Evolutionary conservation across 164 flowering plant genomes (phyloP).

Genomic region (Tinospora cordifolia): DNA sequence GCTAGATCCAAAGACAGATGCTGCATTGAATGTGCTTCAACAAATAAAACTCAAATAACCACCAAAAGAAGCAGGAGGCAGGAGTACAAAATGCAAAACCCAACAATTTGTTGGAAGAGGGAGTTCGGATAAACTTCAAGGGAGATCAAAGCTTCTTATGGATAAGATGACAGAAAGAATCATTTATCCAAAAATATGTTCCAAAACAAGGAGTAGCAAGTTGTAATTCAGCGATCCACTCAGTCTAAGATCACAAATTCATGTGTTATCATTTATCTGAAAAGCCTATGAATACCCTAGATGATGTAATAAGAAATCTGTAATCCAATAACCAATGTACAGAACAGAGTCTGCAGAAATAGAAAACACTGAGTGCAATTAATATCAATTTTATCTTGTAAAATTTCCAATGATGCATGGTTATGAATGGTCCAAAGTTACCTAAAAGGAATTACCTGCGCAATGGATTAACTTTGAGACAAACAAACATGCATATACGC

Average conservation of each 20-base stretch:
- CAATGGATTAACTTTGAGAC: too few relatives aligned
- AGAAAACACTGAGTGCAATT: too few relatives aligned
- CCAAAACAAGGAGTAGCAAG: constrained; percentile 25
- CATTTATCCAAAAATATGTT: constrained; percentile 20
- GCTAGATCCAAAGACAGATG: constrained; percentile 55
- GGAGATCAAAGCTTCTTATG: constrained; percentile 18
- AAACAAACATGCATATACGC: too few relatives aligned
- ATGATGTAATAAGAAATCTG: too few relatives aligned
- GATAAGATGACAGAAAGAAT: constrained; percentile 20
- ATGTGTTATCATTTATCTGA: too few relatives aligned
- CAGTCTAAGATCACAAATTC: constrained; percentile 52
- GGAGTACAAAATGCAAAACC: constrained; percentile 21
- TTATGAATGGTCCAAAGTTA: too few relatives aligned
- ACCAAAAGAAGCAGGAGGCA: constrained; percentile 37
- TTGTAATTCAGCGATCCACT: constrained; percentile 38
- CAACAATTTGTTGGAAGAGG: constrained; percentile 19
- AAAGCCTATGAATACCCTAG: too few relatives aligned
- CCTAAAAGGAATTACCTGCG: too few relatives aligned
- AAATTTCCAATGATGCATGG: too few relatives aligned
- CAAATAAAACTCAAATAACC: constrained; percentile 33
- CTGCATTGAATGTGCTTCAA: constrained; percentile 43
- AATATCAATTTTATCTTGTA: too few relatives aligned
- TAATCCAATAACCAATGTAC: too few relatives aligned
- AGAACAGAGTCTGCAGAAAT: too few relatives aligned
- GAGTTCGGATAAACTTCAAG: constrained; percentile 20